Base-by-base conservation (phyloP, 1,139 yeast species). In the Taphrina deformans region DNA sequence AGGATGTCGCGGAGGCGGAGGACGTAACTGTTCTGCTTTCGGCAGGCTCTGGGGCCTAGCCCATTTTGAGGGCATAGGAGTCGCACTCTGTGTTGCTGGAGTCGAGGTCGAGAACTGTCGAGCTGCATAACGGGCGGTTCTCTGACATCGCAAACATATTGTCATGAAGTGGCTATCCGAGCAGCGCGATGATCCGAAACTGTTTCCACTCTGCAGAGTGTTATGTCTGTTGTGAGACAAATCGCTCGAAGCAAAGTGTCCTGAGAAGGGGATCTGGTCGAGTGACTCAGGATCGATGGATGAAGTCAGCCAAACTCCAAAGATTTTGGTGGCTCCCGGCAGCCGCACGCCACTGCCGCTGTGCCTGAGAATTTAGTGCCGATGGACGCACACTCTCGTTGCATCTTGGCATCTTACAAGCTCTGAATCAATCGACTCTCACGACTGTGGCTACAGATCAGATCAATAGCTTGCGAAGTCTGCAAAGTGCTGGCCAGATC, bases 41-140 rank as follows among this genome's bases (percentile, higher is more conserved):
- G 48, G 27, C 2, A 44, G 48, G n/a, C 27, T 21, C 21, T 44
- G 12, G 10, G 48, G 48, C 21, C 48, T 18, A 4, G 63, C 63
- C 63, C 63, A 59, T 27, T 59, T 59, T 3, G 62, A 45, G 7
- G 62, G 62, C 38, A 33, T 31, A 14, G 55, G 31, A 4, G 46
- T 10, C 23, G 40, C 29, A 16, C n/a, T 24, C 16, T 50, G 40
- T 41, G 53, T 58, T 23, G 41, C 27, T 10, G 31, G 21, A 14
- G n/a, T 16, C 33, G 35, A 27, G 21, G 53, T 48, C 10, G 53
- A 27, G 35, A 26, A 48, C 21, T 48, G 52, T 10, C 52, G 33
- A n/a, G 52, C 18, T 18, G 52, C 21, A 29, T 10, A 23, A 16
- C 52, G 52, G 18, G 21, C 52, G 14, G 26, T 18, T 16, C 35